Evolutionary conservation across 768 basidiomycete species (phyloP).

Genomic region (Chlorophyllum brunneum): DNA sequence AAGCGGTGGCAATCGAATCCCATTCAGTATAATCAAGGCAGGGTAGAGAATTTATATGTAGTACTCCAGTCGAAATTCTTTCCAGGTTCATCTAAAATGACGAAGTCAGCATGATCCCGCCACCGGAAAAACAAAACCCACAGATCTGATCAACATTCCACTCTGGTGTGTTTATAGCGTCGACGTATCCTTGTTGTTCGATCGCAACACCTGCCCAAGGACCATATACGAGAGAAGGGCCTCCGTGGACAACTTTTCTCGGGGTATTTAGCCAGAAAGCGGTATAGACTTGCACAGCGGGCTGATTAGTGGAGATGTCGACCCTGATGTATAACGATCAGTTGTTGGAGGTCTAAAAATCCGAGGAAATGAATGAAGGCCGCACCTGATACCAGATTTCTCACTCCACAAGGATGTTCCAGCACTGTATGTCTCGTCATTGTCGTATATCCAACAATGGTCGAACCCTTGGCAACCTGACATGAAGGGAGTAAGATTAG

Average conservation of each 20-base stretch:
- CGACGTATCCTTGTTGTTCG: constrained; percentile 51
- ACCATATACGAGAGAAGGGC: constrained; percentile 36
- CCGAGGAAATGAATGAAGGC: background rate
- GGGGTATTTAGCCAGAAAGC: constrained; percentile 41
- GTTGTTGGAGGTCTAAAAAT: background rate
- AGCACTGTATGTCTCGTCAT: constrained; percentile 21
- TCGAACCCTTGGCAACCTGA: constrained; percentile 47
- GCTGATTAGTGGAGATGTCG: constrained; percentile 48
- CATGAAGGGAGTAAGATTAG: too few species aligned
- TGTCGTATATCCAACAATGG: constrained; percentile 47
- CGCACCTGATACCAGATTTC: constrained; percentile 45
- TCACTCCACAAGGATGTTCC: constrained; percentile 43
- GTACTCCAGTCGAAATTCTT: constrained; percentile 43
- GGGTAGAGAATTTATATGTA: constrained; percentile 43
- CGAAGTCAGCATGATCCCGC: background rate
- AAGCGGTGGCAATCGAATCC: too few species aligned
- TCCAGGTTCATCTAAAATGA: constrained; percentile 33
- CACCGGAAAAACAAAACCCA: constrained; percentile 23
- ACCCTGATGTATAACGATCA: constrained; percentile 25
- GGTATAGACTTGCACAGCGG: constrained; percentile 48
- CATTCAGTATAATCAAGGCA: too few species aligned
- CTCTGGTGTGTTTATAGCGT: constrained; percentile 53
- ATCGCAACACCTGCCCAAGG: constrained; percentile 44
- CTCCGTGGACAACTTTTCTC: constrained; percentile 47
- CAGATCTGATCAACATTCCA: constrained; percentile 52